Evolutionary conservation across 352 stramenopile species (phyloP).

Genomic region (Phytophthora foliorum): DNA sequence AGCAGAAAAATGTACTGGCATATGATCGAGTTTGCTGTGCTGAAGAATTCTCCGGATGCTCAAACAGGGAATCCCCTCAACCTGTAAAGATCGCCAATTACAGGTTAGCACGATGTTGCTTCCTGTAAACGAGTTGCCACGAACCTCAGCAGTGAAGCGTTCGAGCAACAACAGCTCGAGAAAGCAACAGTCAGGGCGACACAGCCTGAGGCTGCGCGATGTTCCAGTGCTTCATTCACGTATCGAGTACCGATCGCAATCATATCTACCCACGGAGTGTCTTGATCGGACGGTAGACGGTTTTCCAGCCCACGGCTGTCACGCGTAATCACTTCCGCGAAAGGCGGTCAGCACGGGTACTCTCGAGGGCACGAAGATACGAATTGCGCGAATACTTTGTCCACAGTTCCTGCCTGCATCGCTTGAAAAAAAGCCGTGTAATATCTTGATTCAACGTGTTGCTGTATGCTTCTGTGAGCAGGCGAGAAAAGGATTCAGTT

Average conservation of each 20-base stretch:
- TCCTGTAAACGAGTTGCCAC: not conserved
- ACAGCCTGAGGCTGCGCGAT: no score
- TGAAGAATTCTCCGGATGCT: conserved; percentile 60
- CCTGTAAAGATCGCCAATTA: conserved; percentile 23
- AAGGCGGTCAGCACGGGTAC: conserved; percentile 14
- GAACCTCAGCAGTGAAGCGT: conserved; percentile 50
- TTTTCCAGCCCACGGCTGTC: not conserved
- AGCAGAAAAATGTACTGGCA: conserved; percentile 67
- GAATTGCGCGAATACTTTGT: conserved; percentile 5
- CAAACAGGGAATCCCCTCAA: conserved; percentile 57
- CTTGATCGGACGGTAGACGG: not conserved
- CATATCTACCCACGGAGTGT: conserved; percentile 14
- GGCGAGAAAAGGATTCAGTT: not conserved
- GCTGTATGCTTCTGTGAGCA: not conserved
- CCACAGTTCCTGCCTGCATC: not conserved
- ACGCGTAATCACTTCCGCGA: conserved; percentile 14
- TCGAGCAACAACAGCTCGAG: conserved; percentile 55
- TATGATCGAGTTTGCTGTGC: conserved; percentile 7
- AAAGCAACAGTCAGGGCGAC: no score
- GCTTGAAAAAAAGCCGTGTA: not conserved
- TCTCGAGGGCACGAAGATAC: conserved; percentile 23
- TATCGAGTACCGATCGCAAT: conserved; percentile 49
- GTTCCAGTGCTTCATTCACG: conserved; percentile 51
- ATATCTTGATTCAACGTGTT: no score
- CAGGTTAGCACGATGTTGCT: not conserved